A percentile compares a stretch with the other conserved stretches of the same genome.
These are phyloP conservation scores for Kodamaea suecica DNA, from an alignment of 1,139 yeast genomes.

Conservation along the genomic window DNA sequence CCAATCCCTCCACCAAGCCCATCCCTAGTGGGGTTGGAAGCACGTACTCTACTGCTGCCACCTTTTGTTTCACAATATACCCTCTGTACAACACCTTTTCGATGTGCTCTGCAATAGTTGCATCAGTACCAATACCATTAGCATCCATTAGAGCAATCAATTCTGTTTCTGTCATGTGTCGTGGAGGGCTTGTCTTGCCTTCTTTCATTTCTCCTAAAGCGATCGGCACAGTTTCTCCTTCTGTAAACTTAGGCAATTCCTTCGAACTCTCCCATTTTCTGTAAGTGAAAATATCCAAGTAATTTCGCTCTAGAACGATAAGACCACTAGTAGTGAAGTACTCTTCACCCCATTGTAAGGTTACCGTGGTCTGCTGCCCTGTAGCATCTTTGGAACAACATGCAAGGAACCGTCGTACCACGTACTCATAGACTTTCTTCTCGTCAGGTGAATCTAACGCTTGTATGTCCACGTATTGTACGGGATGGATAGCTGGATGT, in stretches of 20 bases:
- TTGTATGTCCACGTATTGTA: slow-evolving; percentile 43
- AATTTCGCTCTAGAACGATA: slow-evolving; percentile 68
- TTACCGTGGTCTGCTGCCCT: slow-evolving; percentile 65
- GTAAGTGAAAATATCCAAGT: slow-evolving; percentile 76
- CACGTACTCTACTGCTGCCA: slow-evolving; percentile 38
- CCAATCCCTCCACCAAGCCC: slow-evolving; percentile 87
- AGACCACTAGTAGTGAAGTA: slow-evolving; percentile 67
- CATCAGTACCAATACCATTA: slow-evolving; percentile 98
- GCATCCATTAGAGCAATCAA: slow-evolving; percentile 92
- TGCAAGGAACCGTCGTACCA: slow-evolving; percentile 83
- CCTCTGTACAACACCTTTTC: slow-evolving; percentile 69
- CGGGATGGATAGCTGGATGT: slow-evolving; percentile 98
- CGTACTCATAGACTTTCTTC: slow-evolving; percentile 78
- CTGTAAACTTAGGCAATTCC: slow-evolving; percentile 61
- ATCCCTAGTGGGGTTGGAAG: slow-evolving; percentile 84
- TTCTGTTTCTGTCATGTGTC: slow-evolving; percentile 86
- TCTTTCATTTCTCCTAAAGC: slow-evolving; percentile 56
- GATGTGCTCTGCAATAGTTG: slow-evolving; percentile 97
- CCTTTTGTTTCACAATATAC: slow-evolving; percentile 55
- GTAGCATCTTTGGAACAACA: slow-evolving; percentile 90
- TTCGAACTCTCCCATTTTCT: slow-evolving; percentile 71
- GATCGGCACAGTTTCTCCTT: slow-evolving; percentile 56
- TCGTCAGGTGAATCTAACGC: slow-evolving; percentile 46
- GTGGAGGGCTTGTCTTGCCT: slow-evolving; percentile 81
- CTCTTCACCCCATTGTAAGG: slow-evolving; percentile 77